Evolutionary conservation across 2,329 filamentous ascomycete species (phyloP), one percentile per base, ranked within the genome.

Genomic region (Gremmenia infestans): DNA sequence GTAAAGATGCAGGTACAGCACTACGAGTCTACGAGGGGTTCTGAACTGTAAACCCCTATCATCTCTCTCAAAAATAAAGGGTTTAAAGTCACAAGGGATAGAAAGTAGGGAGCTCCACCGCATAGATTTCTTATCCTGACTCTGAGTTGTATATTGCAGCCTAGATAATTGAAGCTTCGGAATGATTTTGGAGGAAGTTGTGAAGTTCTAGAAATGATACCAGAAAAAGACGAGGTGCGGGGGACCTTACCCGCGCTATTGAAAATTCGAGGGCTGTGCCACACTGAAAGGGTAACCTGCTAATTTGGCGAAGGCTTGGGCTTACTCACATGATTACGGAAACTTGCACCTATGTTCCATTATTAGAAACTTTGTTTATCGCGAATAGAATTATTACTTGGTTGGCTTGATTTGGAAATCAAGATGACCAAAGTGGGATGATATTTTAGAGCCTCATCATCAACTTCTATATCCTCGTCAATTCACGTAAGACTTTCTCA

Each of bases 381-480:
- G 37, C 37, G 37, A 39, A 28, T 28, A 28, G 28, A 28, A 28
- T 28, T 7, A 8, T 28, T 28, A 28, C 28, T 9, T 22, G 22
- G 28, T 28, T 28, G 28, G 28, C 28, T 28, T 9, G 9, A 32
- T 32, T 12, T 12, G 9, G 28, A 4, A 32, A 78, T 53, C 4
- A 32, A 9, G 9, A 32, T 12, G 28, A 11, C 4, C 2, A 32
- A 32, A 0, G 28, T 32, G 9, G 28, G 28, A 32, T 32, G 9
- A 32, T 32, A 32, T 32, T 32, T 32, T 9, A 32, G 28, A 32
- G 28, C 28, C 28, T 32, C 28, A 32, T 32, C 28, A 11, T 32
- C 28, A 4, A 32, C 28, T 32, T 32, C 3, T 11, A 7, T 4
- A 32, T 11, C 11, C 28, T 12, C 8, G 28, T 32, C 28, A 32